Percentiles rank a stretch among this genome's conserved stretches.
phyloP scores from a whole-genome alignment of 352 stramenopile genomes.

The Plasmopara muralis region DNA sequence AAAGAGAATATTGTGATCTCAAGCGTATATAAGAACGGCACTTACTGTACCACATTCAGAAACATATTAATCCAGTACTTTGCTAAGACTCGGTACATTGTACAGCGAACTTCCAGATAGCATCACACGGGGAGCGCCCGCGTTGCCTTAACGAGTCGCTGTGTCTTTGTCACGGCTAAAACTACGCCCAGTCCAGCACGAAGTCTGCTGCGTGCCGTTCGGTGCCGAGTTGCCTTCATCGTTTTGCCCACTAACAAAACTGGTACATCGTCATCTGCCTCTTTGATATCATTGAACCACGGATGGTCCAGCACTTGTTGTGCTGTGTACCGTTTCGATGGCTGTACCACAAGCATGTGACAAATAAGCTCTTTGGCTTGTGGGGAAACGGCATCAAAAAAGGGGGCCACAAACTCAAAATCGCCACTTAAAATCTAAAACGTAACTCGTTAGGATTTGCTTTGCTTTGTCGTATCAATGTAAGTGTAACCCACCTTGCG shows the following conservation, averaged over 20 bases:
- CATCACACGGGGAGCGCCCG: background rate
- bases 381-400: constrained; percentile 88
- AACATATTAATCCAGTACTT: too few relatives aligned
- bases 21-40: too few relatives aligned
- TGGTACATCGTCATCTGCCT: constrained; percentile 48
- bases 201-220: constrained; percentile 63
- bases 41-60: too few relatives aligned
- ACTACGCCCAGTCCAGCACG: constrained; percentile 59
- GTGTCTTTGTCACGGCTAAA: constrained; percentile 76
- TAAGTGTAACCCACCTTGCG: constrained; percentile 35
- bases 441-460: background rate
- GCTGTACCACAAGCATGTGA: constrained; percentile 89
- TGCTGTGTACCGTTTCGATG: constrained; percentile 66
- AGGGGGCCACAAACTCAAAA: constrained; percentile 89
- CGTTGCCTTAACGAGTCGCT: constrained; percentile 40
- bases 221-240: constrained; percentile 51
- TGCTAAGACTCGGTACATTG: too few relatives aligned
- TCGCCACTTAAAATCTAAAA: constrained; percentile 66
- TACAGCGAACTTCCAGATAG: too few relatives aligned
- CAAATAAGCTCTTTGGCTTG: constrained; percentile 91
- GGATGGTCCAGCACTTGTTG: constrained; percentile 57
- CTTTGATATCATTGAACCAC: constrained; percentile 68
- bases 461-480: background rate
- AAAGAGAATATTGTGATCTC: too few relatives aligned
- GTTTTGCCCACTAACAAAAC: constrained; percentile 63